Evolutionary conservation across 148 eudicot genomes (phyloP).

Genomic region (Chenopodium berlandieri): DNA sequence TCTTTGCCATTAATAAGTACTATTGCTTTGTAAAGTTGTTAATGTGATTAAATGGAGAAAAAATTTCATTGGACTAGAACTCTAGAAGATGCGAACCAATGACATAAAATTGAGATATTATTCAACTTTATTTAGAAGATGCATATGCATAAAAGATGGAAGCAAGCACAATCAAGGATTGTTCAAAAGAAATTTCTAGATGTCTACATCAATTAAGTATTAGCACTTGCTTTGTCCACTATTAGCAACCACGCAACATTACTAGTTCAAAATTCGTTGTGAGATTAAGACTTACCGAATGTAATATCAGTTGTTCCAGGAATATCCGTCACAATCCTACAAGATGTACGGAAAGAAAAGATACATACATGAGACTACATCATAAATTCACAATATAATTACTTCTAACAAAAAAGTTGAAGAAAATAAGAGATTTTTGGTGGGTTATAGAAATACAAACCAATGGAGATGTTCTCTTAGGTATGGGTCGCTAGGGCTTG

Average conservation of each 20-base stretch:
- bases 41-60: background rate
- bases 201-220: too few species aligned
- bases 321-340: slow-evolving; percentile 88
- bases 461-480: slow-evolving; percentile 86
- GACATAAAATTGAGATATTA: background rate
- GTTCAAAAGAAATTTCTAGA: too few species aligned
- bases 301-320: slow-evolving; percentile 89
- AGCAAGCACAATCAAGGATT: background rate
- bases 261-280: background rate
- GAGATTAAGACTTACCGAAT: slow-evolving; percentile 47
- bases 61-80: background rate
- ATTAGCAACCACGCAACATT: background rate
- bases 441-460: slow-evolving; percentile 32
- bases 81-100: background rate
- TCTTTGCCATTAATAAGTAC: background rate
- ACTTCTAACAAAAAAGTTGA: too few species aligned
- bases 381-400: too few species aligned
- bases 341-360: slow-evolving; percentile 4
- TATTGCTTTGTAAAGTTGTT: background rate
- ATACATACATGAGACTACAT: background rate
- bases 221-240: background rate
- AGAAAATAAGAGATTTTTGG: background rate
- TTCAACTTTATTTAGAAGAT: background rate
- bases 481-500: slow-evolving; percentile 88
- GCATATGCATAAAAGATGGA: background rate